A percentile compares a stretch with the other conserved stretches of the same genome.
phyloP scores from a whole-genome alignment of 2,329 filamentous ascomycete genomes.

The Pyrenochaeta sp. region DNA sequence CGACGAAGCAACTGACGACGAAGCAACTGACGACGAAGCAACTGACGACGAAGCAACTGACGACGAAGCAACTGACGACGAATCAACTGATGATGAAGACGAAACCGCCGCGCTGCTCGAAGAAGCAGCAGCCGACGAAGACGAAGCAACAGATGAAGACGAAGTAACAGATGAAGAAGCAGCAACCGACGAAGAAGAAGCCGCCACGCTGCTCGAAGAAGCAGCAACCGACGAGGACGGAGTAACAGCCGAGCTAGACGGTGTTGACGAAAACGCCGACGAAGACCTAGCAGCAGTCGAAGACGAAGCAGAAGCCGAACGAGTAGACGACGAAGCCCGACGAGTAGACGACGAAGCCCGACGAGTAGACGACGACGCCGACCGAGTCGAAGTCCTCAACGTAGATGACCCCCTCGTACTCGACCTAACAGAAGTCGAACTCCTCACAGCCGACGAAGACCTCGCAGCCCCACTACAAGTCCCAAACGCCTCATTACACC shows the following conservation, averaged over 20 bases:
- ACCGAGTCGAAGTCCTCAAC: neutral
- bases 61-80: constrained; percentile 18
- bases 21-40: constrained; percentile 47
- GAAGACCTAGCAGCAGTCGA: neutral
- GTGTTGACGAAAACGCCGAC: neutral
- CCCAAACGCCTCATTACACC: constrained; percentile 5
- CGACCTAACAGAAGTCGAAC: neutral
- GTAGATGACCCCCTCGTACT: neutral
- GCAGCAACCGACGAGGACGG: neutral
- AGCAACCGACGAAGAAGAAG: neutral
- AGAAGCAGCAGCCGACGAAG: constrained; percentile 13
- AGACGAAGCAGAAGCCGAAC: neutral
- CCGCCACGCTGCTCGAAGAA: neutral
- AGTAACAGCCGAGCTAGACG: neutral
- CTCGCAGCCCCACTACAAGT: neutral
- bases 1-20: constrained; percentile 62
- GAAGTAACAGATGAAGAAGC: neutral
- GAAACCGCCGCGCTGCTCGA: too few relatives aligned
- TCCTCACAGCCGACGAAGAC: neutral
- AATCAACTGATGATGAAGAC: constrained; percentile 65
- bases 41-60: neutral
- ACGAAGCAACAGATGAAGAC: neutral
- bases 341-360: neutral
- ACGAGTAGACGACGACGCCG: neutral
- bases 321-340: neutral